A percentile compares a stretch with the other conserved stretches of the same genome.
Evolutionary conservation across 225 moss, liverwort and hornwort genomes (phyloP).

Genomic region (Neckera pumila): DNA sequence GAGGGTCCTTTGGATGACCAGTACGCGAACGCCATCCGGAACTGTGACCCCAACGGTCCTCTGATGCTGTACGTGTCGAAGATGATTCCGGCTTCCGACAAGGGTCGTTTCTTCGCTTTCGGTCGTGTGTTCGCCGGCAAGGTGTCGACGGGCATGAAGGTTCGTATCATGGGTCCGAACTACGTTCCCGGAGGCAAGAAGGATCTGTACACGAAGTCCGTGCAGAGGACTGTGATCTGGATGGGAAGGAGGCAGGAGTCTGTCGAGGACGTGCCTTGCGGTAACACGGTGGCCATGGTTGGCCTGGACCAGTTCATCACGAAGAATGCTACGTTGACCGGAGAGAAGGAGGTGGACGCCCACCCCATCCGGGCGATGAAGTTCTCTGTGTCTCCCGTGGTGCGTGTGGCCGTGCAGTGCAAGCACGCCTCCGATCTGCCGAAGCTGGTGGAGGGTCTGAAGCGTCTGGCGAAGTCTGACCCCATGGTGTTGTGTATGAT

Average conservation of each 20-base stretch:
- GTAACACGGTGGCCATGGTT: constrained; percentile 53
- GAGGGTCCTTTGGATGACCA: constrained; percentile 54
- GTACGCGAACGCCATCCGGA: constrained; percentile 49
- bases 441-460: constrained; percentile 52
- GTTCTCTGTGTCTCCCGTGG: constrained; percentile 51
- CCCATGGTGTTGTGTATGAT: constrained; percentile 36
- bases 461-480: constrained; percentile 45
- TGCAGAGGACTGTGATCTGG: constrained; percentile 55
- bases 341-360: constrained; percentile 52
- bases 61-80: constrained; percentile 59
- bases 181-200: constrained; percentile 39
- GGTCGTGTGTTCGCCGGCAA: constrained; percentile 50
- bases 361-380: constrained; percentile 54
- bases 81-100: constrained; percentile 60
- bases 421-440: constrained; percentile 50
- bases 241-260: constrained; percentile 48
- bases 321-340: constrained; percentile 48
- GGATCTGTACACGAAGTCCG: constrained; percentile 47
- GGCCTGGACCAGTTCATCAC: constrained; percentile 56
- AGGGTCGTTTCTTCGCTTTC: constrained; percentile 58
- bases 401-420: constrained; percentile 53
- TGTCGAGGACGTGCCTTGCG: constrained; percentile 51
- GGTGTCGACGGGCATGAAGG: constrained; percentile 49
- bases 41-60: constrained; percentile 47
- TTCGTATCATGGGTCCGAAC: constrained; percentile 56